Evolutionary conservation across 2,329 filamentous ascomycete genomes (phyloP).

Genomic region (Lasiodiplodia citricola): DNA sequence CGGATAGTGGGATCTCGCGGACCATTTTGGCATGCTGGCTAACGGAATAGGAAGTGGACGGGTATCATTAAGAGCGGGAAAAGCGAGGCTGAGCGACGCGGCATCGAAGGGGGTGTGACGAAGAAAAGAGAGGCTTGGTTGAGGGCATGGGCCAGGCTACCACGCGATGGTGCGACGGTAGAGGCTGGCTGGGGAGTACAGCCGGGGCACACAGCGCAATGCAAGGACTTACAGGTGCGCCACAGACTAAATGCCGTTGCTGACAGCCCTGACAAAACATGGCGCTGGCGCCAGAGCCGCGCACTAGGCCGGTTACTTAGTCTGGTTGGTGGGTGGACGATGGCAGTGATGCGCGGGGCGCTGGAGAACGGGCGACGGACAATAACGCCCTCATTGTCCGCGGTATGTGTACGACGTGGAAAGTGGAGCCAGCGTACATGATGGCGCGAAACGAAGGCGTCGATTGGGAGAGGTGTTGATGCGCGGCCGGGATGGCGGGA

Average conservation of each 20-base stretch:
- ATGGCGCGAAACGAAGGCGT: not conserved
- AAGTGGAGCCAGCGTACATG: not conserved
- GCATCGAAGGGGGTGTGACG: not conserved
- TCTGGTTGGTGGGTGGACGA: not conserved
- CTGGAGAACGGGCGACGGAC: not conserved
- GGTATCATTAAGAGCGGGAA: not conserved
- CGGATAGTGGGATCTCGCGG: slow-evolving; percentile 38
- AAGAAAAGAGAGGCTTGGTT: not conserved
- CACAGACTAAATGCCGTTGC: not conserved
- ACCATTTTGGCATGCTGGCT: slow-evolving; percentile 27
- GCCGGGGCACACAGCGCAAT: not conserved
- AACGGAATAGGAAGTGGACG: not conserved
- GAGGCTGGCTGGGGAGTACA: slow-evolving; percentile 6
- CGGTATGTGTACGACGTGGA: not conserved
- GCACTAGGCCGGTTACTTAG: not conserved
- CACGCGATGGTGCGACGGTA: slow-evolving; percentile 17
- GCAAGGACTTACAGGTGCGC: slow-evolving; percentile 1
- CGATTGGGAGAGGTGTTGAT: not conserved
- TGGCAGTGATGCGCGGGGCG: not conserved
- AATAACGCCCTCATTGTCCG: not conserved
- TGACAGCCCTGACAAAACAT: not conserved
- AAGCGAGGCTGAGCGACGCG: no score
- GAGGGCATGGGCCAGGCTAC: not conserved
- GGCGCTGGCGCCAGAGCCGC: not conserved
- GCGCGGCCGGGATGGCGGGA: not conserved